A percentile compares a stretch with the other conserved stretches of the same genome.
These are phyloP conservation scores for Chytridiales sp. DNA, from an alignment of 371 early-diverging fungal genomes.

Conservation along the genomic window DNA sequence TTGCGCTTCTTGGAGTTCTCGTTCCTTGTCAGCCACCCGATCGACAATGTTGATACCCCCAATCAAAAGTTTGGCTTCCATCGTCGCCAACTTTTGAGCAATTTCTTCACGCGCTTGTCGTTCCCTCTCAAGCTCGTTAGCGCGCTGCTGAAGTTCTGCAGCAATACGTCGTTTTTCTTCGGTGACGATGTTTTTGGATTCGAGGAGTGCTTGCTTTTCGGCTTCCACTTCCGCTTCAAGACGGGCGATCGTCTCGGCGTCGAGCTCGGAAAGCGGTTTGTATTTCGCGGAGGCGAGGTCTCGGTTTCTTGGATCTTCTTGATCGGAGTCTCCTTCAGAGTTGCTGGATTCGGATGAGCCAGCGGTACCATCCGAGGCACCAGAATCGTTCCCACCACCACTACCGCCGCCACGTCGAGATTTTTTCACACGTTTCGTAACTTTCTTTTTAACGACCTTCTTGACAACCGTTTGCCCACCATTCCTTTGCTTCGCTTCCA, in stretches of 20 bases:
- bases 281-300: not conserved
- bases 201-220: conserved; percentile 47
- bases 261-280: conserved; percentile 35
- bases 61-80: conserved; percentile 55
- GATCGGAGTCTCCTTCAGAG: conserved; percentile 22
- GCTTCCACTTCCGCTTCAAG: conserved; percentile 49
- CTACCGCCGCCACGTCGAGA: conserved; percentile 7
- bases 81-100: conserved; percentile 44
- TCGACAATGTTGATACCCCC: conserved; percentile 59
- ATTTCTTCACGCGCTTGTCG: conserved; percentile 45
- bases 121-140: conserved; percentile 50
- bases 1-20: conserved; percentile 37
- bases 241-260: conserved; percentile 43
- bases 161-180: conserved; percentile 50
- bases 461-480: conserved; percentile 46
- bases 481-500: conserved; percentile 43
- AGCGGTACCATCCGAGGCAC: not conserved
- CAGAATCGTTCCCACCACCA: conserved; percentile 6
- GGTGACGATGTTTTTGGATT: conserved; percentile 49
- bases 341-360: conserved; percentile 7
- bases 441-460: conserved; percentile 47
- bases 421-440: conserved; percentile 26
- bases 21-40: conserved; percentile 46
- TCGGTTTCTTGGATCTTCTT: not conserved
- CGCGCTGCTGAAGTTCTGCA: conserved; percentile 49